Percentiles rank a stretch among this genome's conserved stretches.
phyloP scores from a whole-genome alignment of 495 filamentous ascomycete species.

The Margaritispora aquatica region DNA sequence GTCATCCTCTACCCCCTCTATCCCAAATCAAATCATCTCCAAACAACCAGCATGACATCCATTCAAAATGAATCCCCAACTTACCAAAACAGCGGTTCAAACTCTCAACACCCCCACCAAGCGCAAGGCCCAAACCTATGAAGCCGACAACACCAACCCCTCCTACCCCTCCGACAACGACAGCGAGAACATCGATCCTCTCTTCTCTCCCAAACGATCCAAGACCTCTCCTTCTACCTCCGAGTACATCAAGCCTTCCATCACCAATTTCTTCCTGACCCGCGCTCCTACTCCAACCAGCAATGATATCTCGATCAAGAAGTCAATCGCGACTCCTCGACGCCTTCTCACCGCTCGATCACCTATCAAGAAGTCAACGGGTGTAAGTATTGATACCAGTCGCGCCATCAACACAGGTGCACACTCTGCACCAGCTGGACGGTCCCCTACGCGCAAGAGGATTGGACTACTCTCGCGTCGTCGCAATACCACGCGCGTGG shows the following conservation, averaged over 20 bases:
- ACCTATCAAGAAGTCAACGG: constrained; percentile 33
- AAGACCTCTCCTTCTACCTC: constrained; percentile 46
- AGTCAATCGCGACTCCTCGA: constrained; percentile 26
- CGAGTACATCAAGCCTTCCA: constrained; percentile 15
- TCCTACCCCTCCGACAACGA: constrained; percentile 43
- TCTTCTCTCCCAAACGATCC: constrained; percentile 56
- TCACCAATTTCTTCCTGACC: constrained; percentile 29
- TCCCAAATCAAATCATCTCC: too few species aligned
- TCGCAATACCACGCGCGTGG: constrained; percentile 46
- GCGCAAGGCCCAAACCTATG: constrained; percentile 15
- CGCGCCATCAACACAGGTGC: constrained; percentile 32
- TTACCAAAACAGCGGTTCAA: constrained; percentile 5
- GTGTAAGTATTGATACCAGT: constrained; percentile 33
- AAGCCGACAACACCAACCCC: constrained; percentile 8
- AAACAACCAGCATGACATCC: too few species aligned
- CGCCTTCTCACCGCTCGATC: constrained; percentile 20
- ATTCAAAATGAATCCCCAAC: constrained; percentile 12
- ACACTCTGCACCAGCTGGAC: constrained; percentile 51
- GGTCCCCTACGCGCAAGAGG: constrained; percentile 57
- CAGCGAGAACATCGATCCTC: constrained; percentile 80
- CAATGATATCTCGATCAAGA: constrained; percentile 20
- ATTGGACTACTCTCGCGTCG: constrained; percentile 55
- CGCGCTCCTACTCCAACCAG: constrained; percentile 20
- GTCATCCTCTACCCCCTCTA: too few species aligned
- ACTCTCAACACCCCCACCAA: constrained; percentile 17